Percentiles rank a stretch among this genome's conserved stretches.
Conservation (phyloP, 768 basidiomycete species). For the Trametes elegans region DNA sequence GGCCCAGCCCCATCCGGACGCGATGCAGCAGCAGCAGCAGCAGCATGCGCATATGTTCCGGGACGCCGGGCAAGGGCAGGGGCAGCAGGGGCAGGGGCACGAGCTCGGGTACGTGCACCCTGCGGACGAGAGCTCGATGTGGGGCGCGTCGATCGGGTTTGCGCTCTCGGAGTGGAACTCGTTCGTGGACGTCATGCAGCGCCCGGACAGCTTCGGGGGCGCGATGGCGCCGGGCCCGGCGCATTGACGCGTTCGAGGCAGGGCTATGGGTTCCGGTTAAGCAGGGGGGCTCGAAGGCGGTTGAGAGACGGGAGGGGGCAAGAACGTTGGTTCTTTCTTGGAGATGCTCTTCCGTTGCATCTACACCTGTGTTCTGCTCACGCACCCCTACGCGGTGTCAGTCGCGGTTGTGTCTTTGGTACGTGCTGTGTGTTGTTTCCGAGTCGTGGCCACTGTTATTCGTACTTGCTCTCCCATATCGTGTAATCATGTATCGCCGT, state of each 20-base stretch:
- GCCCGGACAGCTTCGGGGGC: conserved; percentile 29
- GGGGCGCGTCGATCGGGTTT: conserved; percentile 74
- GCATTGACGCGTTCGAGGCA: conserved; percentile 1
- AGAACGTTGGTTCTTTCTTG: background rate
- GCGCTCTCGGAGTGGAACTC: conserved; percentile 73
- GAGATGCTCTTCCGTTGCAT: background rate
- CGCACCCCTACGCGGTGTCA: background rate
- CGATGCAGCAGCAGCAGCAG: conserved; percentile 6
- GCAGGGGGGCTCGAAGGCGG: background rate
- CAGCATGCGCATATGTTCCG: conserved; percentile 12
- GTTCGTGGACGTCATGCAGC: conserved; percentile 64
- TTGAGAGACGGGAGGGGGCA: too few relatives aligned
- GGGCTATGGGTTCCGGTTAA: background rate
- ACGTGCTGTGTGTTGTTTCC: too few relatives aligned
- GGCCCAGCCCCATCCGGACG: background rate
- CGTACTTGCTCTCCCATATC: background rate
- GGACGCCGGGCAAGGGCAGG: background rate
- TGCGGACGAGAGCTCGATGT: conserved; percentile 63
- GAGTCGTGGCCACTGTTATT: too few relatives aligned
- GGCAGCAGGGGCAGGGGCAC: background rate
- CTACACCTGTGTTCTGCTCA: background rate
- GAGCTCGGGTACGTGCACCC: conserved; percentile 38
- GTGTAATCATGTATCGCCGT: background rate
- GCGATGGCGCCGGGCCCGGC: conserved; percentile 12
- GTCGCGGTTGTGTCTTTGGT: background rate